Base-by-base conservation (phyloP, 2,329 filamentous ascomycete species). In the Hortaea sp. region DNA sequence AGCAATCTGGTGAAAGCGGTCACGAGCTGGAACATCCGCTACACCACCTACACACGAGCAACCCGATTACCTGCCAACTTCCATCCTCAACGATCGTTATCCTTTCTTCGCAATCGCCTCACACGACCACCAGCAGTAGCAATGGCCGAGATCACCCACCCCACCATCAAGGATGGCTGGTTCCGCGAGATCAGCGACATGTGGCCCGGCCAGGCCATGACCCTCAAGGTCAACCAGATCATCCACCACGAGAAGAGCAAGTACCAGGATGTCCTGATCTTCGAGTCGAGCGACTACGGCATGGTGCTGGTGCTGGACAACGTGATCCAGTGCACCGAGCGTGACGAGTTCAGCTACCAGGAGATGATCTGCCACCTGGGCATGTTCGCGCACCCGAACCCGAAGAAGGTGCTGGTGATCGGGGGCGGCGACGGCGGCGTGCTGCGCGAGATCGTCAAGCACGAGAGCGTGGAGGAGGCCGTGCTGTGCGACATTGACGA, bases 181-280 rank as follows among this genome's bases (percentile, higher is more conserved):
- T 98, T 98, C 84, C 86, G 88, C 70, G 92, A 98, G 76, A 89
- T 95, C 73, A 94, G 86, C 60, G 76, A 92, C 66, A 97, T 98
- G 90, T 98, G 92, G 92, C 90, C 92, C 53, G 88, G 92, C 68
- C 92, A 97, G 76, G 92, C 92, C 68, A 97, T 97, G 90, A 95
- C 86, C 59, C 84, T 95, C 67, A 88, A 86, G 72, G 92, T 98
- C 71, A 90, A 98, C 70, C 87, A 95, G 77, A 83, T 98, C 64
- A 78, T 98, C 53, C 89, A 95, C 79, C 90, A 97, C 77, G 92
- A 98, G 77, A 97, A 95, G 81, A 92, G 85, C 77, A 77, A 94
- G 77, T 98, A 95, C 77, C 92, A 98, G 74, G 92, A 98, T 66
- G 90, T 98, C 56, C 82, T 98, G 62, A 88, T 97, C 76, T 98